phyloP scores from a whole-genome alignment of 192 early-diverging fungal species.

The Coemansia erecta region DNA sequence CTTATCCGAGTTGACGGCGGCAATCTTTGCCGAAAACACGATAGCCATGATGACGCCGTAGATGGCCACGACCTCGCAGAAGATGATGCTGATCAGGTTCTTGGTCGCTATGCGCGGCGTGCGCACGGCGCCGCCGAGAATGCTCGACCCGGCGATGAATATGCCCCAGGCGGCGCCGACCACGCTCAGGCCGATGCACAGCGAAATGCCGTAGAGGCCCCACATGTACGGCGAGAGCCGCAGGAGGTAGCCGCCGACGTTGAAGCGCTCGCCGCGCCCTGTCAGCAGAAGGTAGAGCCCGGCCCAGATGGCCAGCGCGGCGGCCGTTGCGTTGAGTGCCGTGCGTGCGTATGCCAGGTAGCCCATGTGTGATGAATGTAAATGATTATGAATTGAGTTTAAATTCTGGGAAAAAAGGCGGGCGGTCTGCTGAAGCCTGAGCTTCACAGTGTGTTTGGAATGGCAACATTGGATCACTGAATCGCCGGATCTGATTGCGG shows the following conservation, averaged over 20 bases:
- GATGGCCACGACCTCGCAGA: constrained; percentile 99
- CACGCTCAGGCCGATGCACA: constrained; percentile 88
- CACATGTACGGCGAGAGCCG: constrained; percentile 85
- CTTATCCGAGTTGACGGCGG: constrained; percentile 45
- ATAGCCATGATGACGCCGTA: constrained; percentile 99
- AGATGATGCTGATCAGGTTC: constrained; percentile 98
- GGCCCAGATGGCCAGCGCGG: constrained; percentile 33
- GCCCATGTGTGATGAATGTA: constrained; percentile 1
- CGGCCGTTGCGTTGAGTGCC: constrained; percentile 7
- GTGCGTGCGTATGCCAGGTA: constrained; percentile 29
- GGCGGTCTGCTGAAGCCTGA: too few relatives aligned
- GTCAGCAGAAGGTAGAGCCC: constrained; percentile 83
- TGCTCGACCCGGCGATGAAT: constrained; percentile 83
- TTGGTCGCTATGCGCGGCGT: constrained; percentile 92
- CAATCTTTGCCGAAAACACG: constrained; percentile 87
- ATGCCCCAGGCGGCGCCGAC: constrained; percentile 97
- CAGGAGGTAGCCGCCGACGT: constrained; percentile 77
- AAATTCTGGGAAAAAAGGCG: too few relatives aligned
- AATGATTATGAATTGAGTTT: background rate
- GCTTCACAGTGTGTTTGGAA: too few relatives aligned
- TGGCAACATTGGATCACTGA: background rate
- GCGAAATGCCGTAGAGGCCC: constrained; percentile 77
- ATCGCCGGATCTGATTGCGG: background rate
- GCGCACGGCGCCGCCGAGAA: constrained; percentile 86
- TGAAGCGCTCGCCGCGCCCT: constrained; percentile 83